phyloP scores from a whole-genome alignment of 2,329 filamentous ascomycete genomes.

The Allantophomopsis lycopodina region DNA sequence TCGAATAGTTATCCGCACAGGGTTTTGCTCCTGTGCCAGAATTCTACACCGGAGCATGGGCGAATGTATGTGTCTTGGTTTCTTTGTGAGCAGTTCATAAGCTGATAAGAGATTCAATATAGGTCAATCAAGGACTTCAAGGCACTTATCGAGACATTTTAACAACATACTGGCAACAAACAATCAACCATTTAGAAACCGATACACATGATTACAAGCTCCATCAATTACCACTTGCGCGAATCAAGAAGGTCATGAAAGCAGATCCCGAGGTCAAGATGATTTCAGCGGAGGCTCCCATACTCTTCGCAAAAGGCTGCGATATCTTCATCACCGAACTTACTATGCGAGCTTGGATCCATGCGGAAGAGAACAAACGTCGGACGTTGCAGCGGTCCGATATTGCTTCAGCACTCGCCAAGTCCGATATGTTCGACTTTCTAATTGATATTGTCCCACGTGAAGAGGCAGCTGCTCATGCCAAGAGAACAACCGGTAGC shows the following conservation, averaged over 20 bases:
- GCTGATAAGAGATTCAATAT: slow-evolving; percentile 3
- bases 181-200: slow-evolving; percentile 86
- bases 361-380: slow-evolving; percentile 97
- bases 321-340: slow-evolving; percentile 99
- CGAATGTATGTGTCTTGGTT: slow-evolving; percentile 52
- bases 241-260: slow-evolving; percentile 99
- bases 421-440: slow-evolving; percentile 99
- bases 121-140: slow-evolving; percentile 91
- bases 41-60: slow-evolving; percentile 88
- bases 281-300: slow-evolving; percentile 97
- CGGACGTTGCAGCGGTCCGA: slow-evolving; percentile 90
- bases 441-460: slow-evolving; percentile 96
- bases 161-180: slow-evolving; percentile 98
- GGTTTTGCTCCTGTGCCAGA: slow-evolving; percentile 82
- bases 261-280: slow-evolving; percentile 98
- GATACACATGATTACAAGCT: slow-evolving; percentile 98
- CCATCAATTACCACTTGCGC: slow-evolving; percentile 89
- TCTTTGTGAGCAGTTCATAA: slow-evolving; percentile 1
- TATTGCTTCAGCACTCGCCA: slow-evolving; percentile 87
- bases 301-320: slow-evolving; percentile 94
- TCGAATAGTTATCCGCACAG: slow-evolving; percentile 61
- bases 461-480: slow-evolving; percentile 77
- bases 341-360: slow-evolving; percentile 99
- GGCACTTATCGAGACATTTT: slow-evolving; percentile 93
- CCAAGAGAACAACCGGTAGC: slow-evolving; percentile 53